Evolutionary conservation across 2,329 filamentous ascomycete species (phyloP).

Genomic region (Aspergillus thermomutatus): DNA sequence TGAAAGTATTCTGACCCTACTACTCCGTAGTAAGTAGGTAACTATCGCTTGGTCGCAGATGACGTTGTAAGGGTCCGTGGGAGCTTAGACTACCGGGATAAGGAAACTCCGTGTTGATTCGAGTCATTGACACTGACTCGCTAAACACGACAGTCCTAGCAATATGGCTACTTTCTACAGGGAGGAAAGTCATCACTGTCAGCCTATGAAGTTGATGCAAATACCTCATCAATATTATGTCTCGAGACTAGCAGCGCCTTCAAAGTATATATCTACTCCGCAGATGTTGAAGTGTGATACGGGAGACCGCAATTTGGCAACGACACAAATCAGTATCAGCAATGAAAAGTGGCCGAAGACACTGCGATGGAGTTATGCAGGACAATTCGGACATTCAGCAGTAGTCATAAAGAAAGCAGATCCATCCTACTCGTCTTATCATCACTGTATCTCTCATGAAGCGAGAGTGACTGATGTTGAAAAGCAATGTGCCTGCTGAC

Average conservation of each 20-base stretch:
- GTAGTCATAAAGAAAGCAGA: neutral
- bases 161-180: neutral
- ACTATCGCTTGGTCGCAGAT: neutral
- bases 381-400: neutral
- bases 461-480: neutral
- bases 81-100: constrained; percentile 4
- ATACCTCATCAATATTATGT: neutral
- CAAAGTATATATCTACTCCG: neutral
- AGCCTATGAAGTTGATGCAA: neutral
- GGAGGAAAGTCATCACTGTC: neutral
- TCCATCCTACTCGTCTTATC: neutral
- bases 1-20: neutral
- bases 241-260: neutral
- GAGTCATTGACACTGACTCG: constrained; percentile 8
- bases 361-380: neutral
- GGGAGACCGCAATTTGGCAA: neutral
- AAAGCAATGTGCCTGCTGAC: neutral
- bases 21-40: neutral
- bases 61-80: neutral
- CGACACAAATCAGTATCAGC: neutral
- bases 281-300: neutral
- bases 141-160: neutral
- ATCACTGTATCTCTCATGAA: neutral
- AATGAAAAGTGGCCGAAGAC: neutral
- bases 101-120: constrained; percentile 6